Evolutionary conservation across 108 stramenopile genomes (phyloP), one percentile per base, ranked within the genome.

Genomic region (Chaetoceros muelleri): DNA sequence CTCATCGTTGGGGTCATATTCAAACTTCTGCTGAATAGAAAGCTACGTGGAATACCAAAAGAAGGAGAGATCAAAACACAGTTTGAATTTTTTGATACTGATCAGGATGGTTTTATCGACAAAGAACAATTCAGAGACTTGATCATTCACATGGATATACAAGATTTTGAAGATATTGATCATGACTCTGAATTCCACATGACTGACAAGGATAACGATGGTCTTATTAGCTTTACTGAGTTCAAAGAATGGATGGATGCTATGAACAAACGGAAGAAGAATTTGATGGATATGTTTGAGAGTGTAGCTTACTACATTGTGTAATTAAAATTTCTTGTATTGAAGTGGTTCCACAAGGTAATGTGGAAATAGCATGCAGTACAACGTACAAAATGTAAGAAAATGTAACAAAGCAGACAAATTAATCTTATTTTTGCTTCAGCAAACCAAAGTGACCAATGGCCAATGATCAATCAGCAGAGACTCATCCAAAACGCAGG

Each of bases 111-210:
- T 25, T 61, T 49, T 30, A 59, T 80, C 34, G 53, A 66, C 34
- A 27, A 65, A 10, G 31, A 50, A 31, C 69, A 70, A 24, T 80
- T 80, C 53, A 66, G 69, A 13, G 47, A 64, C 8, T 52, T 80
- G 30, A 49, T 76, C 28, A 62, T 67, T 57, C 44, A 46, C 44
- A 56, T 80, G 18, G 75, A 75, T 19, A 44, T 80, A 58, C 8
- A 40, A 40, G 79, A 80, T 44, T 65, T 76, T 24, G 75, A 74
- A 58, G 75, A 76, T 25, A 49, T 51, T 1, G 74, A 80, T 44
- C 70, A 69, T 7, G 55, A 60, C 52, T 66, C 66, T 34, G 79
- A 71, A 46, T 80, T 75, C 44, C 44, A 44, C 2, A 53, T 57
- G 27, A 70, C 75, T 58, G 72, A 80, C 47, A 50, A 30, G 31